These are phyloP conservation scores for Boletales sp. DNA, from an alignment of 768 basidiomycete species.

Conservation along the genomic window DNA sequence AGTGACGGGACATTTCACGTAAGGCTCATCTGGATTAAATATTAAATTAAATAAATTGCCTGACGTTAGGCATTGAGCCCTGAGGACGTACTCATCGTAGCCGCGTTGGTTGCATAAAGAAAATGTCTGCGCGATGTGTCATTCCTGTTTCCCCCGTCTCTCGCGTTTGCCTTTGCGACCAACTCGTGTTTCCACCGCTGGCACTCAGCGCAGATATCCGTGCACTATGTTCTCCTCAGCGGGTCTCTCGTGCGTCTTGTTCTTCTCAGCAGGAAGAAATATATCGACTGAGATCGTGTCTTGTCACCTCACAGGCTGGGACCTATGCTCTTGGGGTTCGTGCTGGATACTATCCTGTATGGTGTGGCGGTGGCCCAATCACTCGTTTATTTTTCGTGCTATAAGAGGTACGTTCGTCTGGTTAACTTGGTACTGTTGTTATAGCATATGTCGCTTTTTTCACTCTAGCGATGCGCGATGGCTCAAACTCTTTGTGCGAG, in stretches of 20 bases:
- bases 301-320: conserved; percentile 24
- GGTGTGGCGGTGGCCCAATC: conserved; percentile 35
- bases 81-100: conserved; percentile 21
- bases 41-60: too few species aligned
- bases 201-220: conserved; percentile 7
- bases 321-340: conserved; percentile 33
- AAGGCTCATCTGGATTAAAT: too few species aligned
- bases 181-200: conserved; percentile 2
- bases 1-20: conserved; percentile 2
- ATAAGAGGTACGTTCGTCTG: conserved; percentile 18
- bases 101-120: conserved; percentile 12
- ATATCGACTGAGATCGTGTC: not conserved
- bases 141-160: conserved; percentile 6
- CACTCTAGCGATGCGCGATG: conserved; percentile 15
- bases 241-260: conserved; percentile 19
- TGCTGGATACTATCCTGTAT: conserved; percentile 33
- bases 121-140: not conserved
- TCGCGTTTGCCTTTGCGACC: not conserved
- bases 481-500: conserved; percentile 24
- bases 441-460: not conserved
- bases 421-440: not conserved
- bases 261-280: not conserved
- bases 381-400: conserved; percentile 28
- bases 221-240: conserved; percentile 18
- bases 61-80: conserved; percentile 2